Percentiles rank a stretch among this genome's conserved stretches.
These are phyloP conservation scores for Ustilago esculenta DNA, from an alignment of 1,284 basidiomycete species.

Conservation along the genomic window DNA sequence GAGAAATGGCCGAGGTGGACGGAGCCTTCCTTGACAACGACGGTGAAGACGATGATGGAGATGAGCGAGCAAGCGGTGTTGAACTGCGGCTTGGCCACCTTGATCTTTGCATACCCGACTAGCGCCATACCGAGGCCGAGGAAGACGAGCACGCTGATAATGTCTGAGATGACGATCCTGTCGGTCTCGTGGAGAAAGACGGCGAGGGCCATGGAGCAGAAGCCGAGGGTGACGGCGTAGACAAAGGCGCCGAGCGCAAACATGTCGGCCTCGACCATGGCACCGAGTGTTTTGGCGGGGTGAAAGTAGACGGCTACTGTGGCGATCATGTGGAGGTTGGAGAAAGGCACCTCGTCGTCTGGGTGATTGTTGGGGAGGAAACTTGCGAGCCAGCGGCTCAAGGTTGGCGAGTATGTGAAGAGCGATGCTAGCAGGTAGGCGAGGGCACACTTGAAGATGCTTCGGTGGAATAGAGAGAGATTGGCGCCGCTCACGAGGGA, in stretches of 20 bases:
- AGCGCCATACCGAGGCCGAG: constrained; percentile 80
- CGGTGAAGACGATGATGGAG: constrained; percentile 55
- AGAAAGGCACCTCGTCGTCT: constrained; percentile 50
- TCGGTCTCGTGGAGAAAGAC: constrained; percentile 70
- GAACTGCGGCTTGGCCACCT: constrained; percentile 88
- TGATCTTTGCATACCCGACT: constrained; percentile 86
- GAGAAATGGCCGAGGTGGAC: constrained; percentile 71
- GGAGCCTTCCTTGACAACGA: constrained; percentile 88
- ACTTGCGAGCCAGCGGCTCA: constrained; percentile 63
- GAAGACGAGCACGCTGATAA: constrained; percentile 72
- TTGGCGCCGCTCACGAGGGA: constrained; percentile 66
- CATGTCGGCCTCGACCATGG: constrained; percentile 87
- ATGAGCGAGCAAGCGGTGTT: constrained; percentile 76
- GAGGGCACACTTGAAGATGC: constrained; percentile 87
- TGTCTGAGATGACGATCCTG: constrained; percentile 60
- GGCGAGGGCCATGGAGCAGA: constrained; percentile 74
- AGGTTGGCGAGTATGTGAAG: constrained; percentile 83
- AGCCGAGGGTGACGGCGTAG: constrained; percentile 78
- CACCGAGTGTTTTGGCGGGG: constrained; percentile 79
- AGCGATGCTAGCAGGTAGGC: constrained; percentile 89
- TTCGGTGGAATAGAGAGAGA: constrained; percentile 72
- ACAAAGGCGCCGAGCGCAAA: constrained; percentile 79
- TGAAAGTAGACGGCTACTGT: constrained; percentile 76
- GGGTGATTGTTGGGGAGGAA: constrained; percentile 59
- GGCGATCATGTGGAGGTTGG: constrained; percentile 89